Conservation (phyloP, 768 basidiomycete genomes). For the Tylopilus subfusipes region DNA sequence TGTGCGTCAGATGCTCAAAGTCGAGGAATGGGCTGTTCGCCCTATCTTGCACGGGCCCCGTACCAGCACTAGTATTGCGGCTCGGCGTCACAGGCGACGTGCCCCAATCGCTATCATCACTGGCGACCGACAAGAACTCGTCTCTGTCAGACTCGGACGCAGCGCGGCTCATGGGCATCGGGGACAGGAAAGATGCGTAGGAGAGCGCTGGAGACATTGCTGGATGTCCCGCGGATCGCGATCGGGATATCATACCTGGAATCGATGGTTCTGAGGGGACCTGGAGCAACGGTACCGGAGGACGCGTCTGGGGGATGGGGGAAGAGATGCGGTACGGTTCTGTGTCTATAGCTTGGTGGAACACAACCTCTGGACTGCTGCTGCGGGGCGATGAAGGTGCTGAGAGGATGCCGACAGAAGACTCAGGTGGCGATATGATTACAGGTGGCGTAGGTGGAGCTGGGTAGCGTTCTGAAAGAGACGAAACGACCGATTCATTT, state of each 20-base stretch:
- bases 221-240: conserved; percentile 1
- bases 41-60: conserved; percentile 3
- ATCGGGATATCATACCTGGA: neutral
- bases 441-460: conserved; percentile 28
- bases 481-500: conserved; percentile 17
- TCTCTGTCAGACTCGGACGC: conserved; percentile 22
- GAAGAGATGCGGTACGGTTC: neutral
- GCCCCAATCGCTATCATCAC: conserved; percentile 17
- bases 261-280: neutral
- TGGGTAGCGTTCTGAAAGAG: conserved; percentile 32
- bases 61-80: too few species aligned
- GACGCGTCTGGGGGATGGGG: neutral
- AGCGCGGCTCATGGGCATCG: conserved; percentile 14
- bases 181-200: conserved; percentile 25
- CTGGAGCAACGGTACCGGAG: conserved; percentile 13
- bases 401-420: conserved; percentile 24
- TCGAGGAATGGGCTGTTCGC: conserved; percentile 23
- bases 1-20: conserved; percentile 15
- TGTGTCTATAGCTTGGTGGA: neutral
- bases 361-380: conserved; percentile 12
- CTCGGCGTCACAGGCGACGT: neutral
- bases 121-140: conserved; percentile 26
- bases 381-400: conserved; percentile 22
- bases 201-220: conserved; percentile 20
- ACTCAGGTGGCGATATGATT: conserved; percentile 24